These are phyloP conservation scores for peach (Prunus persica) DNA, from an alignment of 306 rosid species.

Conservation along the genomic window Prunus_persica_NCBIv2 NC_034009.1:24161001-24161500, in stretches of 20 bases:
- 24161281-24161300: conserved; percentile 70
- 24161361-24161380: conserved; percentile 76
- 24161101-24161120: conserved; percentile 98
- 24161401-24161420: conserved; percentile 84
- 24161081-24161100: conserved; percentile 63
- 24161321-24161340: conserved; percentile 63
- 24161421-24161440: conserved; percentile 47
- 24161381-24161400: conserved; percentile 68
- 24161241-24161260: conserved; percentile 76
- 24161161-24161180: conserved; percentile 99
- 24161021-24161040: conserved; percentile 97
- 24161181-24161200: conserved; percentile 70
- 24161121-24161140: conserved; percentile 95
- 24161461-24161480: neutral
- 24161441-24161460: conserved; percentile 16
- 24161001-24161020: conserved; percentile 86
- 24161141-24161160: conserved; percentile 69
- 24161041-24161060: conserved; percentile 89
- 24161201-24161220: conserved; percentile 78
- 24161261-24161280: conserved; percentile 71
- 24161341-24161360: conserved; percentile 86
- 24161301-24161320: conserved; percentile 53
- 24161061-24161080: conserved; percentile 76
- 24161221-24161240: conserved; percentile 69
- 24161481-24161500: conserved; percentile 5